These are phyloP conservation scores for Fusarium gaditjirri DNA, from an alignment of 2,329 filamentous ascomycete species.

Conservation along the genomic window DNA sequence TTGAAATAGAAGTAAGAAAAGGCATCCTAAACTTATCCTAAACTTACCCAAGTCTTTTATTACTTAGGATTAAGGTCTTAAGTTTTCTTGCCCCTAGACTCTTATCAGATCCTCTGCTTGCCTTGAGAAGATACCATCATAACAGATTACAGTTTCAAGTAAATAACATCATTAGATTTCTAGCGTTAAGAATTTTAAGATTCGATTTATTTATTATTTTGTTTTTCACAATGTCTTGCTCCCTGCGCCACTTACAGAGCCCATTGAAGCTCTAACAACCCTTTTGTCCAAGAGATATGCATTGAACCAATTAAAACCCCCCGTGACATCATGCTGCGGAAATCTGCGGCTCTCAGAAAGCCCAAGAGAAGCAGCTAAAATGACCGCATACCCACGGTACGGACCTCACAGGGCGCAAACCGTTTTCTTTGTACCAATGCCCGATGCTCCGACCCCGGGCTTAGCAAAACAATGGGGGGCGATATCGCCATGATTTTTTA, in stretches of 20 bases:
- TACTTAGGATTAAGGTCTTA: too few relatives aligned
- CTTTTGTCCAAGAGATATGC: slow-evolving; percentile 10
- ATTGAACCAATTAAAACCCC: slow-evolving; percentile 29
- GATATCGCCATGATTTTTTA: slow-evolving; percentile 17
- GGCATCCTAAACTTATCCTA: too few relatives aligned
- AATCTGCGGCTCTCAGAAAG: slow-evolving; percentile 38
- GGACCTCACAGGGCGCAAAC: slow-evolving; percentile 7
- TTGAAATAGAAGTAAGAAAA: too few relatives aligned
- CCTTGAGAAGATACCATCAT: too few relatives aligned
- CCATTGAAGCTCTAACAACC: slow-evolving; percentile 9
- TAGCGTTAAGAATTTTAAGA: rapidly evolving
- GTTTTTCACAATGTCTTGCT: not conserved
- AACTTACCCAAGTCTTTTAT: too few relatives aligned
- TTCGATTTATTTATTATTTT: not conserved
- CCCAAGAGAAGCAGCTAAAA: slow-evolving; percentile 2
- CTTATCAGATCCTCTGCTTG: too few relatives aligned
- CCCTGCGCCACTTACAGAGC: slow-evolving; percentile 7
- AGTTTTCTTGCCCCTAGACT: too few relatives aligned
- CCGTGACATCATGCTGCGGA: slow-evolving; percentile 40
- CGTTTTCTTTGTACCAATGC: slow-evolving; percentile 2
- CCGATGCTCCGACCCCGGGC: slow-evolving; percentile 42
- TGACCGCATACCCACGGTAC: slow-evolving; percentile 24
- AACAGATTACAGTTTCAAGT: too few relatives aligned
- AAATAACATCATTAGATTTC: too few relatives aligned
- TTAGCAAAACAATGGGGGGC: slow-evolving; percentile 18